phyloP scores from a whole-genome alignment of 176 grass and related monocot species.

The Carex kokanica region DNA sequence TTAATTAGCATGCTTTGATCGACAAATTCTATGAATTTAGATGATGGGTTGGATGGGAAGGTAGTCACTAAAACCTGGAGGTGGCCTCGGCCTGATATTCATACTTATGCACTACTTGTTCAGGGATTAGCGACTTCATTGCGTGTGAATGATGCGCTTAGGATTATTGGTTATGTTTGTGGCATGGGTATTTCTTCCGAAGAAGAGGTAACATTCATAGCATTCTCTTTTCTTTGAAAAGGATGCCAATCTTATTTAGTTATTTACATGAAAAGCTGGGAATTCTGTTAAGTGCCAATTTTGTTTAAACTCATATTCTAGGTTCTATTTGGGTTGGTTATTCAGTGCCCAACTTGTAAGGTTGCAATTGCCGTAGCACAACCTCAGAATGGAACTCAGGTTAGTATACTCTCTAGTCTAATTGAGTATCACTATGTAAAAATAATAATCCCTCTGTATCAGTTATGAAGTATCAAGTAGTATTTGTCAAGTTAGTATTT shows the following conservation, averaged over 20 bases:
- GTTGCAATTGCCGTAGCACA: constrained; percentile 80
- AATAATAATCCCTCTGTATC: background rate
- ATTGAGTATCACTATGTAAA: background rate
- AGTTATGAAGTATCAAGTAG: too few relatives aligned
- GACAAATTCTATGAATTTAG: constrained; percentile 20
- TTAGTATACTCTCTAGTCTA: constrained; percentile 21
- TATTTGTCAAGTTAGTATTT: background rate
- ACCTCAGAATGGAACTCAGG: constrained; percentile 88
- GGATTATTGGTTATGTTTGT: constrained; percentile 58
- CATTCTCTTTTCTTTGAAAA: constrained; percentile 19
- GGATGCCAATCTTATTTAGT: background rate
- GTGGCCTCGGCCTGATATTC: constrained; percentile 65
- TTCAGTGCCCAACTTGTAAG: constrained; percentile 85
- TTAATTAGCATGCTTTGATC: background rate
- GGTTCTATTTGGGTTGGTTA: constrained; percentile 71
- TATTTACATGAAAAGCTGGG: background rate
- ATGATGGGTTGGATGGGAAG: constrained; percentile 20
- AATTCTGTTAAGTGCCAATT: constrained; percentile 4
- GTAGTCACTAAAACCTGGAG: constrained; percentile 38
- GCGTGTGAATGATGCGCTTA: constrained; percentile 61
- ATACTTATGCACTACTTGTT: constrained; percentile 58
- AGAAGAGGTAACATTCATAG: constrained; percentile 33
- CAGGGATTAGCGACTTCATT: constrained; percentile 46
- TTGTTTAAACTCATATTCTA: constrained; percentile 38
- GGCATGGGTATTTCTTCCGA: constrained; percentile 44